Evolutionary conservation across 345 rosid species (phyloP).

Genomic region (Euphorbia tirucalli): DNA sequence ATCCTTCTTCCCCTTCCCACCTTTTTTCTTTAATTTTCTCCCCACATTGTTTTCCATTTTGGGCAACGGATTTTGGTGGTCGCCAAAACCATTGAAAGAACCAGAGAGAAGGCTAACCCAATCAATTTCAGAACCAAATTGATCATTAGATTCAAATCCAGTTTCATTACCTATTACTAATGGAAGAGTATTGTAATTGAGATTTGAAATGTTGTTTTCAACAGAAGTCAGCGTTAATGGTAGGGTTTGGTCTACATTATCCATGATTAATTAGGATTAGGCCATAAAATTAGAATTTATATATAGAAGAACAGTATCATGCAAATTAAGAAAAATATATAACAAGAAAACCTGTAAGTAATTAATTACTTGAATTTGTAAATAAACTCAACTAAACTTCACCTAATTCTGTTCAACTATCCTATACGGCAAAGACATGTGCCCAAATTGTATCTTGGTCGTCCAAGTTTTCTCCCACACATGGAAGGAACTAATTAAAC

Average conservation of each 20-base stretch:
- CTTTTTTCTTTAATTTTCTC: conserved; percentile 29
- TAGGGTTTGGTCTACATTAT: conserved; percentile 6
- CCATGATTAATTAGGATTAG: neutral
- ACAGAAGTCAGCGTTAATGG: neutral
- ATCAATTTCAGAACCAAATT: conserved; percentile 8
- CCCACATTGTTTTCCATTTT: conserved; percentile 1
- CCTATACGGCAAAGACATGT: neutral
- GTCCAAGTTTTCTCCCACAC: neutral
- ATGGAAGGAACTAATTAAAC: neutral
- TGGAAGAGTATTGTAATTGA: neutral
- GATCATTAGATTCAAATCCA: neutral
- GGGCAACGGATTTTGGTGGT: neutral
- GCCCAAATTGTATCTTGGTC: conserved; percentile 2
- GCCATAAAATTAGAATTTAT: neutral
- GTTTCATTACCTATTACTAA: neutral
- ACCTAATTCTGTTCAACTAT: conserved; percentile 27
- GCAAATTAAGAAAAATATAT: too few species aligned
- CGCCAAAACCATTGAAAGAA: neutral
- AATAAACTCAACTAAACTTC: conserved; percentile 17
- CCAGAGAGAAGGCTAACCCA: conserved; percentile 12
- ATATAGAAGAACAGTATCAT: neutral
- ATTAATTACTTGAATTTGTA: neutral
- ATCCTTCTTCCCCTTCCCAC: conserved; percentile 18
- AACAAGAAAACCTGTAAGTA: neutral
- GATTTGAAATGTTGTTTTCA: neutral